A percentile compares a stretch with the other conserved stretches of the same genome.
These are phyloP conservation scores for Chrysosporium queenslandicum DNA, from an alignment of 2,329 filamentous ascomycete genomes.

Conservation along the genomic window DNA sequence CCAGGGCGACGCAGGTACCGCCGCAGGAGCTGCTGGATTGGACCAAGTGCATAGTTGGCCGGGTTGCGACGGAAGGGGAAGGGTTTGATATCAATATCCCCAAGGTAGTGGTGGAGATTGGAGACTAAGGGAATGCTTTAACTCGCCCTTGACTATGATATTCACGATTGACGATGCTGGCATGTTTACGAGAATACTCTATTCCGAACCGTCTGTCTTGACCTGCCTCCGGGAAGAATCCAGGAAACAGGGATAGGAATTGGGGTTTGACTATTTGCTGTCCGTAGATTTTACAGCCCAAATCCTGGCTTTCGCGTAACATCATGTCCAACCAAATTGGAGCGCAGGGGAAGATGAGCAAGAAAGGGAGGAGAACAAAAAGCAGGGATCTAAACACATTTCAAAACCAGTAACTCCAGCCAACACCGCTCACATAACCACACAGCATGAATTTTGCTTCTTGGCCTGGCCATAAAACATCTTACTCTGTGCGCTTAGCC, in stretches of 20 bases:
- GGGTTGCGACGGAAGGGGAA: slow-evolving; percentile 32
- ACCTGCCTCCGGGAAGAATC: background rate
- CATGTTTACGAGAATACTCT: no score
- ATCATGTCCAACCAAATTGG: background rate
- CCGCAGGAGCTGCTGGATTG: slow-evolving; percentile 32
- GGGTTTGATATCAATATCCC: slow-evolving; percentile 42
- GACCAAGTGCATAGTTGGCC: slow-evolving; percentile 37
- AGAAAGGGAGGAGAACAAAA: background rate
- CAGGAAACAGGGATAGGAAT: background rate
- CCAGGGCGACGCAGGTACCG: slow-evolving; percentile 26
- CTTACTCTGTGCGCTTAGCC: slow-evolving; percentile 82
- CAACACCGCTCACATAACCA: slow-evolving; percentile 39
- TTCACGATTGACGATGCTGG: no score
- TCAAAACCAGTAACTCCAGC: background rate
- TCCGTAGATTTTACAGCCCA: background rate
- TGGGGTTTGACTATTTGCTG: background rate
- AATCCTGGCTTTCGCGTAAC: background rate
- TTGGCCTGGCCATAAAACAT: slow-evolving; percentile 80
- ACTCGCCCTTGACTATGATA: no score
- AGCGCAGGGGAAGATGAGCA: background rate
- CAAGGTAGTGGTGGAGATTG: slow-evolving; percentile 19
- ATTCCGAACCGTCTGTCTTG: background rate
- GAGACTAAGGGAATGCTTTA: slow-evolving; percentile 2
- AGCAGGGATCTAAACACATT: background rate
- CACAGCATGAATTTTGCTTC: slow-evolving; percentile 53